A percentile compares a stretch with the other conserved stretches of the same genome.
Conservation (phyloP, 768 basidiomycete genomes). For the Hygrocybe punicea region DNA sequence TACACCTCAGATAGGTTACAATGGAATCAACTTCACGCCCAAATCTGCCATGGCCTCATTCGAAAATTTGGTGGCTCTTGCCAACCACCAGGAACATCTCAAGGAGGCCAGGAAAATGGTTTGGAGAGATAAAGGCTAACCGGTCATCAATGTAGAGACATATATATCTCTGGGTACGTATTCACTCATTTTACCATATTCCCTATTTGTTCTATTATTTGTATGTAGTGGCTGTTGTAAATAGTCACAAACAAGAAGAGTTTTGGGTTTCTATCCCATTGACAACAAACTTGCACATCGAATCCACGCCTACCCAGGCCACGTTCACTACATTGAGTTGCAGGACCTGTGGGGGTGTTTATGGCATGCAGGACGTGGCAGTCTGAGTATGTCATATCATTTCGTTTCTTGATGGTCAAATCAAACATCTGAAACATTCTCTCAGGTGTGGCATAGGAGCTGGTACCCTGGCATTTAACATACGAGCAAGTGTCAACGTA, state of each 20-base stretch:
- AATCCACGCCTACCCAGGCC: no score
- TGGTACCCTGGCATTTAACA: constrained; percentile 71
- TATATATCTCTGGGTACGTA: no score
- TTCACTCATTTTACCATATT: no score
- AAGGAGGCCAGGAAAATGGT: constrained; percentile 74
- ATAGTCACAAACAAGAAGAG: no score
- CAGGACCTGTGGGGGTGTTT: constrained; percentile 61
- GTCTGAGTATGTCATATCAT: constrained; percentile 53
- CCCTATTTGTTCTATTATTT: no score
- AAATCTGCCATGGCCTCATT: constrained; percentile 67
- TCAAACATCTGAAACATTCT: background rate
- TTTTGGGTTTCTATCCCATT: no score
- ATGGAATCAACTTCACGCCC: constrained; percentile 45
- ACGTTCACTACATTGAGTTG: no score
- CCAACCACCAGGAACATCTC: constrained; percentile 76
- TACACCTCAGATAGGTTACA: background rate
- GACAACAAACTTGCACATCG: no score
- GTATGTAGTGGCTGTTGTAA: no score
- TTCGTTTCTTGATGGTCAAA: background rate
- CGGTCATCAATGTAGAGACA: no score
- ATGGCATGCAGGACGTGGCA: constrained; percentile 68
- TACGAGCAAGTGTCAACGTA: constrained; percentile 80
- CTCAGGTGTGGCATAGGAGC: constrained; percentile 53
- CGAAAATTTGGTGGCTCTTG: constrained; percentile 79
- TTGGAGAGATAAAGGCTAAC: constrained; percentile 77